A percentile compares a stretch with the other conserved stretches of the same genome.
phyloP scores from a whole-genome alignment of 331 rosid genomes.

The Quercus lobata region DNA sequence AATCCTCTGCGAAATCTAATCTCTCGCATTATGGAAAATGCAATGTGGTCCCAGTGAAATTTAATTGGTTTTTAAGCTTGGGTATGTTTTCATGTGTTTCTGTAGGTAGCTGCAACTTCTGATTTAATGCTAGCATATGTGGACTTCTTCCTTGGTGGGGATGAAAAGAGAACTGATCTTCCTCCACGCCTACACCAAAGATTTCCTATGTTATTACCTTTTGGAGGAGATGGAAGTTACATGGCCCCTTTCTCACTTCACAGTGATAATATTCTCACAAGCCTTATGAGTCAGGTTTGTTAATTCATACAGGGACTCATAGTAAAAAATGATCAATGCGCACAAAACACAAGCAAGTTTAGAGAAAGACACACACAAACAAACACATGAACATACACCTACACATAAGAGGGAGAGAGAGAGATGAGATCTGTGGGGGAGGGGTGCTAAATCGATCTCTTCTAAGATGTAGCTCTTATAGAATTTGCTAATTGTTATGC shows the following conservation, averaged over 20 bases:
- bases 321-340: neutral
- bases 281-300: conserved; percentile 95
- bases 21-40: neutral
- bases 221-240: conserved; percentile 98
- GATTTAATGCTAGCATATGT: conserved; percentile 93
- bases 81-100: neutral
- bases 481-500: neutral
- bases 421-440: neutral
- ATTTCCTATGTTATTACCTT: conserved; percentile 78
- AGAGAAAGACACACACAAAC: neutral
- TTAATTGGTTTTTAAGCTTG: neutral
- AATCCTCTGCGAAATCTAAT: neutral
- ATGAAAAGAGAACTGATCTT: conserved; percentile 93
- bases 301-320: neutral
- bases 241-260: conserved; percentile 90
- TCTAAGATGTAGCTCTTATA: neutral
- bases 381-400: neutral
- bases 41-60: neutral
- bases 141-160: conserved; percentile 98
- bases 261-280: conserved; percentile 86
- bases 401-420: neutral
- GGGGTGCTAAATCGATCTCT: too few species aligned
- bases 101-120: conserved; percentile 90
- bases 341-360: neutral
- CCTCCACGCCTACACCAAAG: conserved; percentile 82